Base-by-base conservation (phyloP, 495 filamentous ascomycete genomes). In the Paragyromitra xinjiangensis region DNA sequence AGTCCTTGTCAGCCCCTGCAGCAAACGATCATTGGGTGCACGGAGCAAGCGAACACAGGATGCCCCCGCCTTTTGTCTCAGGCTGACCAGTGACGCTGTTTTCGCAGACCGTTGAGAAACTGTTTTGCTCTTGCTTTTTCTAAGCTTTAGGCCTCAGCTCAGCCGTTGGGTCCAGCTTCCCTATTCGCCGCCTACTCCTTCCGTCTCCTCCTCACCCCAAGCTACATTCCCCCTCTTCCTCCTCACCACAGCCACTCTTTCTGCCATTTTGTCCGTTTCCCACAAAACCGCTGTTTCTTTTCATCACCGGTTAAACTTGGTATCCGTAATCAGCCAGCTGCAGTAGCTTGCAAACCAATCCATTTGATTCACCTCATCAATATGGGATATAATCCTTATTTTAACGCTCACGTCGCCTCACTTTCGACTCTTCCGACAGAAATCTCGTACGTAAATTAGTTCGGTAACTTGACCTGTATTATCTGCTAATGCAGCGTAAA, bases 381-480 rank as follows among this genome's bases (percentile, higher is more conserved):
- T 2, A 77, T 77, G 74, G 59, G 22, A 34, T 78, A 78, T 44
- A 78, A 50, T 63, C 61, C 74, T 72, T 64, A 66, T 55, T 72
- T 66, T 59, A 73, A 65, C 75, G 22, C 37, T 44, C 71, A 66
- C 64, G 61, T 37, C n/a, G 51, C 74, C 34, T 66, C 75, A 48
- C 59, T 79, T 22, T 55, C 66, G 6, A 78, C 75, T 45, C 65
- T 83, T 45, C 82, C 82, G 16, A 70, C 69, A 22, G 82, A 83
- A 61, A 82, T 83, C 68, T 83, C 82, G 82, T 83, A 77, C 59
- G 82, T 78, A 16, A 2, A 51, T 61, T 12, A 19, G n/a, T 58
- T 3, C 64, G 8, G 48, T 26, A 45, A 14, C 59, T 59, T 5
- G 22, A 11, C 29, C 55, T 12, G 2, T 72, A 11, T 66, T 59